A percentile compares a stretch with the other conserved stretches of the same genome.
Evolutionary conservation across 257 asterid genomes (phyloP).

Genomic region (Galeopsis tetrahit): DNA sequence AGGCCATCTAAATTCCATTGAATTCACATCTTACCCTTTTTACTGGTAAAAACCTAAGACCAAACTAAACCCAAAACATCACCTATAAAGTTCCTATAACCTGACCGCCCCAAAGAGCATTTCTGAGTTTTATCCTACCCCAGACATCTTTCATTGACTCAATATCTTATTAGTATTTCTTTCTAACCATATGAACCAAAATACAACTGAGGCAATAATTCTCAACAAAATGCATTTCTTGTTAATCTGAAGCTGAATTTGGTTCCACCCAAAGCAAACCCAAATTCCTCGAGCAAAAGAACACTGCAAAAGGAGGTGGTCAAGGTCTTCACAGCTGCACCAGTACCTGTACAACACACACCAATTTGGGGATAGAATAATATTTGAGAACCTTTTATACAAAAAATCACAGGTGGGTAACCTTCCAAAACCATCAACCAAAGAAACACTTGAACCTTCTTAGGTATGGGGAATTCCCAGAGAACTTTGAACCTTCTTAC

Average conservation of each 20-base stretch:
- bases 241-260: too few species aligned
- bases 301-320: too few species aligned
- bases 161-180: too few species aligned
- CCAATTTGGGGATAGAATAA: not conserved
- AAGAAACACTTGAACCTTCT: not conserved
- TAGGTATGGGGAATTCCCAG: not conserved
- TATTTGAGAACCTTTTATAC: not conserved
- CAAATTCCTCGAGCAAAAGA: too few species aligned
- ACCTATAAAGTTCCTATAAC: not conserved
- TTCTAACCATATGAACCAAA: not conserved
- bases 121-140: not conserved
- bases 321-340: not conserved
- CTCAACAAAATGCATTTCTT: not conserved
- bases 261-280: too few species aligned
- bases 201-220: not conserved
- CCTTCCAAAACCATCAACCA: not conserved
- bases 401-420: not conserved
- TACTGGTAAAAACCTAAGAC: too few species aligned
- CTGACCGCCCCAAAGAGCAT: not conserved
- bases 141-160: not conserved
- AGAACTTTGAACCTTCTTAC: not conserved
- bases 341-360: not conserved
- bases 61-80: not conserved
- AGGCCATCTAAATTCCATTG: not conserved
- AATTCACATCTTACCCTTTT: conserved; percentile 27